Conservation (phyloP, 352 stramenopile genomes). For the Aphanomyces astaci region DNA sequence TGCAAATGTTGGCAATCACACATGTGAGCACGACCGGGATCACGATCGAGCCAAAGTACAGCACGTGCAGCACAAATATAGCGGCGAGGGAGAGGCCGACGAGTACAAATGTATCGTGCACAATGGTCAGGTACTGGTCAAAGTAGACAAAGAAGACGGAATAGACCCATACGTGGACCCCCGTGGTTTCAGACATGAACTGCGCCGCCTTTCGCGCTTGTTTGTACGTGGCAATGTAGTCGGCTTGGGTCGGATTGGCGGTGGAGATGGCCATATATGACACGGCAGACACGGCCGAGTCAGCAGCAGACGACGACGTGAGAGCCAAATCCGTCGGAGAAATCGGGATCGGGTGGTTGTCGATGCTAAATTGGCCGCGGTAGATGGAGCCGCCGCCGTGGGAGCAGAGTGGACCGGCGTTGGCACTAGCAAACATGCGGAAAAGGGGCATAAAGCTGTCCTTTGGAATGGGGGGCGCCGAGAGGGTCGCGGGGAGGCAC, state of each 20-base stretch:
- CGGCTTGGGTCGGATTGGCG: constrained; percentile 41
- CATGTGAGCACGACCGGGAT: constrained; percentile 41
- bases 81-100: constrained; percentile 38
- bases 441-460: constrained; percentile 65
- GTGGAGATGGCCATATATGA: constrained; percentile 61
- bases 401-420: constrained; percentile 38
- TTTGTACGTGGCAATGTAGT: constrained; percentile 50
- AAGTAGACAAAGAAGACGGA: constrained; percentile 54
- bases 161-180: constrained; percentile 64
- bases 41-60: constrained; percentile 44
- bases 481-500: constrained; percentile 35
- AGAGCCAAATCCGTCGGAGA: constrained; percentile 30
- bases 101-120: constrained; percentile 41
- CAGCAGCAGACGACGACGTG: constrained; percentile 41
- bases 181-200: constrained; percentile 59
- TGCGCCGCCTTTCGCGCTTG: constrained; percentile 48
- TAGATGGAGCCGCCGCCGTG: constrained; percentile 59
- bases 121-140: constrained; percentile 60
- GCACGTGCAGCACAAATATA: constrained; percentile 45
- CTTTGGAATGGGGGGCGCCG: constrained; percentile 33
- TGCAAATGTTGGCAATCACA: constrained; percentile 44
- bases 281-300: constrained; percentile 43
- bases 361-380: constrained; percentile 57
- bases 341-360: constrained; percentile 42
- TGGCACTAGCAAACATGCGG: constrained; percentile 51